Evolutionary conservation across 2,329 filamentous ascomycete genomes (phyloP).

Genomic region (Cercospora sp.): DNA sequence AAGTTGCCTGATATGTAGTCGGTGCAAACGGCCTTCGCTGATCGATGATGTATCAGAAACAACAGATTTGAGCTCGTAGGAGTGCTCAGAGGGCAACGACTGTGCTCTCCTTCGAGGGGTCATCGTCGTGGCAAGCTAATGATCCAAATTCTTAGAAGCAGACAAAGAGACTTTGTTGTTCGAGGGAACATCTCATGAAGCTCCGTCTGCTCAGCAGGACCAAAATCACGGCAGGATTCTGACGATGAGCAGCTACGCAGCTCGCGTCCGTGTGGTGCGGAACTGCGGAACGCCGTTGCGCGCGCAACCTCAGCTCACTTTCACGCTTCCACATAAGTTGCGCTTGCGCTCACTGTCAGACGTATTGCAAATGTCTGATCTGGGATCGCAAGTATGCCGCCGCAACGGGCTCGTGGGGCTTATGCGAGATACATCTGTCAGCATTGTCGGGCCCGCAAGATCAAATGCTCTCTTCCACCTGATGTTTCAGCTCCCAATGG

Average conservation of each 20-base stretch:
- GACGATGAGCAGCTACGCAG: neutral
- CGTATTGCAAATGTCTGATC: neutral
- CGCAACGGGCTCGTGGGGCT: neutral
- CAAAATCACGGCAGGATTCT: neutral
- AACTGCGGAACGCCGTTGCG: neutral
- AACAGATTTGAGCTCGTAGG: neutral
- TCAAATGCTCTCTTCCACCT: neutral
- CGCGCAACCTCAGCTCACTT: neutral
- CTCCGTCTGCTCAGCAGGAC: neutral
- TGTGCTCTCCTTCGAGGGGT: neutral
- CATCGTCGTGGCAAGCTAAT: neutral
- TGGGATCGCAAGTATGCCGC: neutral
- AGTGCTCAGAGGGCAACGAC: neutral
- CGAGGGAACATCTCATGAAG: neutral
- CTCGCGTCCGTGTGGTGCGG: neutral
- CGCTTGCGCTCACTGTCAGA: neutral
- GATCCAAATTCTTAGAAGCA: neutral
- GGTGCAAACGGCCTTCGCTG: neutral
- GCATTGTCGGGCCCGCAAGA: neutral
- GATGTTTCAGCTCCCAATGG: neutral
- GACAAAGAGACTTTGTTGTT: neutral
- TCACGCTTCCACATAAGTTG: neutral
- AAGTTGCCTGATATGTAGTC: neutral
- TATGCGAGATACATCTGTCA: neutral
- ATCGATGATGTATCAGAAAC: neutral